phyloP scores from a whole-genome alignment of 345 rosid species.

The Populus deltoides region DNA sequence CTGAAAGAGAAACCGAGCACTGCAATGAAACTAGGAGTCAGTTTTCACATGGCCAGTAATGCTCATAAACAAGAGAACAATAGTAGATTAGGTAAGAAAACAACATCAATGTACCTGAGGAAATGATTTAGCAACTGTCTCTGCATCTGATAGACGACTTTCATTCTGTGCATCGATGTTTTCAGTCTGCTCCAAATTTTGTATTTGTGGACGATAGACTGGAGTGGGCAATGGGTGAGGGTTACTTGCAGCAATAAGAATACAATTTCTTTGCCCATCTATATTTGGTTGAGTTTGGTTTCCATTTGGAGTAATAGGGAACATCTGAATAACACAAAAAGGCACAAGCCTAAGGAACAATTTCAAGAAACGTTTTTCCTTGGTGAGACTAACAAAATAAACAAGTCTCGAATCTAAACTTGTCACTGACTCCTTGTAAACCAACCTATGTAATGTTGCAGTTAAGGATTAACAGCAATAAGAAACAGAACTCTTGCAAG shows the following conservation, averaged over 20 bases:
- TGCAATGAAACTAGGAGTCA: slow-evolving; percentile 42
- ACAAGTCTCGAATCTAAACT: background rate
- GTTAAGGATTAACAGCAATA: background rate
- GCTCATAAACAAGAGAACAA: slow-evolving; percentile 9
- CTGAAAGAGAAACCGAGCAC: slow-evolving; percentile 78
- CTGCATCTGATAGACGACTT: slow-evolving; percentile 83
- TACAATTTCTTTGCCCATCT: slow-evolving; percentile 80
- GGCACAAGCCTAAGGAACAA: slow-evolving; percentile 13
- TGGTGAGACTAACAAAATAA: background rate
- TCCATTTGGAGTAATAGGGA: slow-evolving; percentile 49
- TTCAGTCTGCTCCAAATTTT: slow-evolving; percentile 58
- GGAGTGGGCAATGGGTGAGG: slow-evolving; percentile 91
- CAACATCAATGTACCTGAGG: slow-evolving; percentile 45
- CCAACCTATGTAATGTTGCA: background rate
- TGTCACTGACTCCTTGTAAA: background rate
- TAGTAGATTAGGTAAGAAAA: slow-evolving; percentile 7
- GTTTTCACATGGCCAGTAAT: slow-evolving; percentile 13
- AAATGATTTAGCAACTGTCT: slow-evolving; percentile 76
- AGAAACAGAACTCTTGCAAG: background rate
- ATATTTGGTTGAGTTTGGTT: slow-evolving; percentile 61
- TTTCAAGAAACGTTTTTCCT: background rate
- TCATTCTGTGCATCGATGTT: slow-evolving; percentile 55
- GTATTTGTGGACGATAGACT: slow-evolving; percentile 73
- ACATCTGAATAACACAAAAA: slow-evolving; percentile 57
- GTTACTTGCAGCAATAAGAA: slow-evolving; percentile 88